These are phyloP conservation scores for Barnettozyma pratensis DNA, from an alignment of 805 yeast genomes.

Conservation along the genomic window DNA sequence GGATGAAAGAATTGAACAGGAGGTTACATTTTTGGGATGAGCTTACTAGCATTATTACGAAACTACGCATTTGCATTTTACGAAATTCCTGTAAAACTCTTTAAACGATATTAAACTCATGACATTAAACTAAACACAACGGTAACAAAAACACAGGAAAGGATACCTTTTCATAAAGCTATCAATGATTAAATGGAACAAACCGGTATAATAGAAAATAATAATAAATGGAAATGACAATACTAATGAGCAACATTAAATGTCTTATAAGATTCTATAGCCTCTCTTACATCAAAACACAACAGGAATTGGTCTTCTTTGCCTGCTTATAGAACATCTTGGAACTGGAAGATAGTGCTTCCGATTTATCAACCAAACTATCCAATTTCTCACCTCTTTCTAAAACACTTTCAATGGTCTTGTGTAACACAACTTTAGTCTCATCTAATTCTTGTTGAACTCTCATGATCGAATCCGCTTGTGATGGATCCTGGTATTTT, in stretches of 20 bases:
- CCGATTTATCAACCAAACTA: constrained; percentile 90
- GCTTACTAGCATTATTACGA: not conserved
- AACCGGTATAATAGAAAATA: not conserved
- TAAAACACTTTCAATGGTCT: constrained; percentile 89
- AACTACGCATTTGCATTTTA: not conserved
- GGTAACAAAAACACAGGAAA: not conserved
- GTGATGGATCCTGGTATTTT: constrained; percentile 93
- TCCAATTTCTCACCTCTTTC: constrained; percentile 97
- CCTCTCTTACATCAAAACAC: constrained; percentile 48
- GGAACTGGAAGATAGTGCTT: constrained; percentile 81
- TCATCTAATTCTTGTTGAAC: constrained; percentile 98
- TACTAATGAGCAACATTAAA: too few species aligned
- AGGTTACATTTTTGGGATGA: constrained; percentile 1
- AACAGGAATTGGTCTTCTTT: constrained; percentile 88
- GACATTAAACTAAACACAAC: not conserved
- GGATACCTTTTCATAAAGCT: not conserved
- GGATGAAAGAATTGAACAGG: constrained; percentile 8
- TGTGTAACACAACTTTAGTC: constrained; percentile 92
- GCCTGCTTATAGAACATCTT: constrained; percentile 97
- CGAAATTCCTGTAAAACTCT: too few species aligned
- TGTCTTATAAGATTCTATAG: too few species aligned
- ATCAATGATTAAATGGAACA: too few species aligned
- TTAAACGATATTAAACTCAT: not conserved
- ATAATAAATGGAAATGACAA: not conserved
- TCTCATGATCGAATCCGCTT: constrained; percentile 94